These are phyloP conservation scores for Rosa rugosa DNA, from an alignment of 306 rosid species.

Conservation along the genomic window DNA sequence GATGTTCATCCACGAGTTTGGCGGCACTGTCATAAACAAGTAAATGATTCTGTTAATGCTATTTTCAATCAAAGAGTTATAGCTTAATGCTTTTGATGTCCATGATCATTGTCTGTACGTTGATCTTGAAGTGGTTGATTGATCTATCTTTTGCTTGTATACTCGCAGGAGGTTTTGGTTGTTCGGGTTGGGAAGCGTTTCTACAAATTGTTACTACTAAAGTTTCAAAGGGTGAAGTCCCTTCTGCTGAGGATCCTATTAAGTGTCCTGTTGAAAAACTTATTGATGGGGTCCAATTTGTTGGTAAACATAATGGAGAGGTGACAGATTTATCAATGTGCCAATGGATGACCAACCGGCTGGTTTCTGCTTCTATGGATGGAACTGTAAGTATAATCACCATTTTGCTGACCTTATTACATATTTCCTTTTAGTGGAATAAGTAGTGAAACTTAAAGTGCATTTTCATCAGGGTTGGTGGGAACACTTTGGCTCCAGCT, in stretches of 20 bases:
- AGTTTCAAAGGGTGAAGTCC: slow-evolving; percentile 69
- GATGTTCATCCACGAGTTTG: slow-evolving; percentile 86
- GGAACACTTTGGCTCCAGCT: background rate
- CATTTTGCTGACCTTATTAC: background rate
- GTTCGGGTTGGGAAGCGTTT: slow-evolving; percentile 83
- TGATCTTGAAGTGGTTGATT: slow-evolving; percentile 13
- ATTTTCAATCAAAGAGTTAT: background rate
- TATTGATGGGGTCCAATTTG: slow-evolving; percentile 89
- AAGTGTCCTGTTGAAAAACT: slow-evolving; percentile 80
- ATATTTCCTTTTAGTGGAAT: background rate
- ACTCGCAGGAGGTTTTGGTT: slow-evolving; percentile 79
- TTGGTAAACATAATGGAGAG: slow-evolving; percentile 90
- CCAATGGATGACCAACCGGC: slow-evolving; percentile 97
- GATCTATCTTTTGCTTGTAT: background rate
- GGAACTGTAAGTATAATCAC: slow-evolving; percentile 69
- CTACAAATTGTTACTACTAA: slow-evolving; percentile 88
- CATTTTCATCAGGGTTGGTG: background rate
- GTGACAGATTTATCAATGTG: slow-evolving; percentile 97
- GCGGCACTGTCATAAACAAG: slow-evolving; percentile 99
- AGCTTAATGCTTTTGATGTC: background rate
- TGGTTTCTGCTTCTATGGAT: slow-evolving; percentile 94
- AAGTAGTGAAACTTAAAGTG: background rate
- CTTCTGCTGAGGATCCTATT: slow-evolving; percentile 71
- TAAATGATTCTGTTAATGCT: slow-evolving; percentile 28
- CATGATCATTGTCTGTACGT: background rate